Evolutionary conservation across 2,329 filamentous ascomycete genomes (phyloP).

Genomic region (Coleophoma cylindrospora): DNA sequence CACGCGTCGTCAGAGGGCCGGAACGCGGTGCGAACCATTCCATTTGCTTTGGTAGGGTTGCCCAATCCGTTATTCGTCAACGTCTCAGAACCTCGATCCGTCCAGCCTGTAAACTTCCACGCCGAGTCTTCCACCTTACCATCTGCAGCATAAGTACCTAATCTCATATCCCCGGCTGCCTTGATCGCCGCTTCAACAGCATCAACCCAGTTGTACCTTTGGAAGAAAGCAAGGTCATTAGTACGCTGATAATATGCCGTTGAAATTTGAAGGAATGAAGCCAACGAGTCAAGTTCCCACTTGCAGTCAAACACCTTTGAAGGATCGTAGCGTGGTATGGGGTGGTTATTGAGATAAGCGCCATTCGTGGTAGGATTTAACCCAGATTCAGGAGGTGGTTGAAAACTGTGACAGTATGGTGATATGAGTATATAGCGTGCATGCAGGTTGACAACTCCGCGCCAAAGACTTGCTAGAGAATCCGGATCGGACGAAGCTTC

Average conservation of each 20-base stretch:
- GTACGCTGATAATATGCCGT: conserved; percentile 75
- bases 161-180: conserved; percentile 65
- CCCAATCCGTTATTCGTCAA: conserved; percentile 72
- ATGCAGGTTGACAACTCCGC: conserved; percentile 67
- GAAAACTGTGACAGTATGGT: conserved; percentile 88
- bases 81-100: conserved; percentile 74
- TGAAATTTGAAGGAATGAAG: conserved; percentile 76
- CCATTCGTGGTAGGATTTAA: conserved; percentile 53
- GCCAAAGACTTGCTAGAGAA: conserved; percentile 61
- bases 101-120: conserved; percentile 75
- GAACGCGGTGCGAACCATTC: conserved; percentile 82
- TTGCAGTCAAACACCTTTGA: conserved; percentile 88
- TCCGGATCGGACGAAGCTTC: conserved; percentile 45
- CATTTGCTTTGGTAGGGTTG: conserved; percentile 72
- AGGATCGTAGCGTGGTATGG: conserved; percentile 65
- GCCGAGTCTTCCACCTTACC: conserved; percentile 48
- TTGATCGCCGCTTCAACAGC: conserved; percentile 66
- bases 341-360: conserved; percentile 54
- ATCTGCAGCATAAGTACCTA: conserved; percentile 65
- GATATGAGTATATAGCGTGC: conserved; percentile 62
- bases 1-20: conserved; percentile 82
- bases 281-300: conserved; percentile 88
- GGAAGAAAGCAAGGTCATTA: conserved; percentile 66
- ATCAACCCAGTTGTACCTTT: conserved; percentile 64
- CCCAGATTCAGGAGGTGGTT: conserved; percentile 73